Conservation (phyloP, 2,329 filamentous ascomycete genomes). For the Allantophomopsis lycopodina region DNA sequence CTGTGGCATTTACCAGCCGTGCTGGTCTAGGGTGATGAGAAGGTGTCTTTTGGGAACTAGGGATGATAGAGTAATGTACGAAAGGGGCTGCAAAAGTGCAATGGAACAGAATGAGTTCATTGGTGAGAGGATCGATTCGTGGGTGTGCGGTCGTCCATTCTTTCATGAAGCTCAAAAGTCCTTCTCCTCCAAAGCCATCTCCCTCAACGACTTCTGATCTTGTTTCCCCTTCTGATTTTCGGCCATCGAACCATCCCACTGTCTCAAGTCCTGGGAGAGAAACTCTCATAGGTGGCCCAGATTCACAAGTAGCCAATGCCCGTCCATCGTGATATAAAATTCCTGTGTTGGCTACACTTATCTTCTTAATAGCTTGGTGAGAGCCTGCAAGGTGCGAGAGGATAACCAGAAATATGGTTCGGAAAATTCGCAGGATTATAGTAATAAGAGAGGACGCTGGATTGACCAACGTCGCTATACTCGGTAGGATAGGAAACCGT, state of each 20-base stretch:
- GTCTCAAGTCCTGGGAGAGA: conserved; percentile 50
- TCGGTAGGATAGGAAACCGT: conserved; percentile 45
- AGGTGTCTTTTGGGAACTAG: conserved; percentile 19
- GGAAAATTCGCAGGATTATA: conserved; percentile 35
- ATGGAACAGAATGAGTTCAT: conserved; percentile 56
- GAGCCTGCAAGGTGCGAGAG: conserved; percentile 43
- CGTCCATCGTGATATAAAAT: conserved; percentile 55
- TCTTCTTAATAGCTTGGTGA: conserved; percentile 43
- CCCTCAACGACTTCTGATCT: conserved; percentile 27
- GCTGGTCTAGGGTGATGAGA: conserved; percentile 13
- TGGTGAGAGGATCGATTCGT: conserved; percentile 47
- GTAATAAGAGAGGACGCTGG: conserved; percentile 36
- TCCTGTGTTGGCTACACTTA: conserved; percentile 57
- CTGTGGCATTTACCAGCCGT: conserved; percentile 31
- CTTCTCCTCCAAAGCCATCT: conserved; percentile 36
- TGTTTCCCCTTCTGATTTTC: conserved; percentile 34
- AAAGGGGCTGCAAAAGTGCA: conserved; percentile 51
- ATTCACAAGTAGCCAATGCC: conserved; percentile 57
- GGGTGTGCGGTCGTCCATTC: conserved; percentile 63
- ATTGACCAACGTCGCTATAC: conserved; percentile 51
- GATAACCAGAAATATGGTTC: conserved; percentile 42
- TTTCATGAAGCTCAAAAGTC: conserved; percentile 45
- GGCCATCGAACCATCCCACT: conserved; percentile 56
- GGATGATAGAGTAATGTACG: conserved; percentile 50
- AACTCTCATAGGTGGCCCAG: conserved; percentile 54